Evolutionary conservation across 2,329 filamentous ascomycete species (phyloP), one percentile per base, ranked within the genome.

Genomic region (Fusarium redolens): DNA sequence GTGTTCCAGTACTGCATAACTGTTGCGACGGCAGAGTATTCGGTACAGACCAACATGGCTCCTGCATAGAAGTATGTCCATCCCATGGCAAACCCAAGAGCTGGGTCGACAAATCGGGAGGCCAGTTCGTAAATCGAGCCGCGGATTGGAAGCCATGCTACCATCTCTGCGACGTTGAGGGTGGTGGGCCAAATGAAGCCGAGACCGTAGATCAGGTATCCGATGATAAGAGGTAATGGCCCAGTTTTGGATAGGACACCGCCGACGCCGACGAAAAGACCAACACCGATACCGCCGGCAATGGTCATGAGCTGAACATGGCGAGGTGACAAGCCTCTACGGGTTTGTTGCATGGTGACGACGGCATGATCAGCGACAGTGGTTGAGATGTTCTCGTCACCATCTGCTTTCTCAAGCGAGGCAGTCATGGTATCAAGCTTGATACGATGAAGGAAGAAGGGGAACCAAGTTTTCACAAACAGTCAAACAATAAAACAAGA

Each of bases 381-480:
- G 6, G 45, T 22, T 0, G 45, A 48, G 4, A 31, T 17, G 6
- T 31, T 48, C 9, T 48, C 45, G 14, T 31, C 20, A 15, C 45
- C 28, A 4, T 17, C 45, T 11, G 28, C 45, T n/a, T 31, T 31
- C 28, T 48, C 28, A 48, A 48, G 28, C 9, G 45, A 48, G 18
- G 45, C 28, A 31, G 28, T 17, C 45, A 48, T 48, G 0, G 45
- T 31, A 17, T 22, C 45, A 22, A 2, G 4, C 28, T 31, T 31
- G 45, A 48, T 31, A 31, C 45, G 2, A 48, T 17, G 20, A 0
- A 31, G 14, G 4, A 5, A 48, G 18, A n/a, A n/a, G 13, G 1
- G 3, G 9, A 0, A 6, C 14, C 7, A 0, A 17, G 18, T 0
- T 7, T 1, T 48, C 14, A 31, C 7, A 3, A 22, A n/a, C 13